Percentiles rank a stretch among this genome's conserved stretches.
Evolutionary conservation across 1,284 basidiomycete genomes (phyloP).

Genomic region (Cystobasidiaceae sp.): DNA sequence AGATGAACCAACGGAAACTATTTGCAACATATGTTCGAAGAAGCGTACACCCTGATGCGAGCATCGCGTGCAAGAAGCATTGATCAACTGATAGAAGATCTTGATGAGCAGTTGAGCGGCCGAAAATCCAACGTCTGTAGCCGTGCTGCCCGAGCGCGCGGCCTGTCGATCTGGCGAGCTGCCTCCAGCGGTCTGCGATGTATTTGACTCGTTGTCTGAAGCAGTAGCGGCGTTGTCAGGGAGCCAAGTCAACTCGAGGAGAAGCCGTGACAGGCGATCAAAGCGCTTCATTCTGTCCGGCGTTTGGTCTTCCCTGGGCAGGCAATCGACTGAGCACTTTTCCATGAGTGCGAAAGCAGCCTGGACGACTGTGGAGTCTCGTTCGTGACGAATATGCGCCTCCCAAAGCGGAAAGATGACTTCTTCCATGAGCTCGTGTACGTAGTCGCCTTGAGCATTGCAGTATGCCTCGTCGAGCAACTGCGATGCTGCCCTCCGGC

Average conservation of each 20-base stretch:
- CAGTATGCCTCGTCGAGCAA: constrained; percentile 49
- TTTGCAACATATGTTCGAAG: constrained; percentile 50
- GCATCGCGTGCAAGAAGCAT: constrained; percentile 45
- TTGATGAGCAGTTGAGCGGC: constrained; percentile 30
- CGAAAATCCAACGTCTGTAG: constrained; percentile 10
- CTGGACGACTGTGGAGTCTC: constrained; percentile 13
- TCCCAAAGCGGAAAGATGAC: constrained; percentile 51
- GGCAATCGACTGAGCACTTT: constrained; percentile 6
- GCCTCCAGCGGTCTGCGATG: no score
- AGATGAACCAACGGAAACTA: constrained; percentile 47
- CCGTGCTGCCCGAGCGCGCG: background rate
- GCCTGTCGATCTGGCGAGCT: constrained; percentile 1
- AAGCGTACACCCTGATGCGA: constrained; percentile 50
- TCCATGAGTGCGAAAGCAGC: constrained; percentile 21
- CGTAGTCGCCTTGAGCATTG: constrained; percentile 48
- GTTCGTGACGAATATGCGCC: constrained; percentile 26
- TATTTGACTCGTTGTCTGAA: no score
- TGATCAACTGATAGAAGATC: constrained; percentile 56
- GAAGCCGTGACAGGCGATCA: background rate
- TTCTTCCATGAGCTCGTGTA: constrained; percentile 46
- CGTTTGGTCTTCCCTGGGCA: constrained; percentile 7
- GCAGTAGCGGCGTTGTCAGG: no score
- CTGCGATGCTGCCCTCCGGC: constrained; percentile 43
- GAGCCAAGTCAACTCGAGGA: constrained; percentile 2
- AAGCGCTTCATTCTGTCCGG: background rate